Evolutionary conservation across 1,284 basidiomycete genomes (phyloP).

Genomic region (Vanrija pseudolonga): DNA sequence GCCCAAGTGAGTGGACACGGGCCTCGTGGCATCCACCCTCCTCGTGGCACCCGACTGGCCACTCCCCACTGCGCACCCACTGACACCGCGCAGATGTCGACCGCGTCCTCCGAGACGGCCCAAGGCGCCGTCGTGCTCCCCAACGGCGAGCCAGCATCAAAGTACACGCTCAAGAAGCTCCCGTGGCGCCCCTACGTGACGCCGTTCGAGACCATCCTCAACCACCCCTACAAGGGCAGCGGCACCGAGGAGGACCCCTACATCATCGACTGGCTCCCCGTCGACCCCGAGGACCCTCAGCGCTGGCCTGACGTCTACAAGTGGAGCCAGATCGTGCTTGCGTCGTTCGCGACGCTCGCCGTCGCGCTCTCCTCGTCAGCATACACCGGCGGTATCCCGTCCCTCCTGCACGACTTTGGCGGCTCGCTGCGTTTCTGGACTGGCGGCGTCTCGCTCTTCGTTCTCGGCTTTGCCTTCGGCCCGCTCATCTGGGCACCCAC

Average conservation of each 20-base stretch:
- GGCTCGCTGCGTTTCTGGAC: constrained; percentile 27
- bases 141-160: background rate
- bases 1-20: no score
- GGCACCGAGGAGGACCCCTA: constrained; percentile 49
- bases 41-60: no score
- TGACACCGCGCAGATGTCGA: background rate
- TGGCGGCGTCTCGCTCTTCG: constrained; percentile 36
- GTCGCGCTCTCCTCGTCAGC: constrained; percentile 37
- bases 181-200: constrained; percentile 44
- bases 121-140: background rate
- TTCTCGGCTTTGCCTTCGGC: constrained; percentile 42
- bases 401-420: constrained; percentile 25
- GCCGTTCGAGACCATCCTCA: constrained; percentile 44
- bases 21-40: no score
- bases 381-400: constrained; percentile 31
- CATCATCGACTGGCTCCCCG: constrained; percentile 44
- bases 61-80: no score
- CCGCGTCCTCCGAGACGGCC: background rate
- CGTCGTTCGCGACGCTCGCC: constrained; percentile 32
- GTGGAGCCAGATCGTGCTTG: constrained; percentile 30
- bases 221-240: constrained; percentile 42
- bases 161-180: constrained; percentile 24
- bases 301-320: constrained; percentile 31
- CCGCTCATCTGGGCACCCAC: constrained; percentile 49
- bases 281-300: constrained; percentile 39